A percentile compares a stretch with the other conserved stretches of the same genome.
phyloP scores from a whole-genome alignment of 352 stramenopile species.

The Thalassiosira hispida region DNA sequence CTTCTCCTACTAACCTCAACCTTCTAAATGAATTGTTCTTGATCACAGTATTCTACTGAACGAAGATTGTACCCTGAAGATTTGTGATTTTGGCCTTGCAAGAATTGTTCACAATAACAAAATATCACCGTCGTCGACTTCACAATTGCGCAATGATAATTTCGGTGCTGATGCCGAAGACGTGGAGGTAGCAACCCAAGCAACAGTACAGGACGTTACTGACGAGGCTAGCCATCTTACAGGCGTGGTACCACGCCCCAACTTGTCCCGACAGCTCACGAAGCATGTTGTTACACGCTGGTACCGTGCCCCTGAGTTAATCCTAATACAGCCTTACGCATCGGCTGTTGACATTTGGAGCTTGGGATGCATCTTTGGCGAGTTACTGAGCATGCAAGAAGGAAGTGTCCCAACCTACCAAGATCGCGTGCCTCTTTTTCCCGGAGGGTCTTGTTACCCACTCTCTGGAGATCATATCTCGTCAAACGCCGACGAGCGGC shows the following conservation, averaged over 20 bases:
- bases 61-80: constrained; percentile 93
- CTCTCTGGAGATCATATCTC: constrained; percentile 79
- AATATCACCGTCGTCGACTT: constrained; percentile 40
- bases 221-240: constrained; percentile 21
- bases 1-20: constrained; percentile 18
- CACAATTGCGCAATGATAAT: constrained; percentile 12
- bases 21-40: too few species aligned
- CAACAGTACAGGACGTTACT: constrained; percentile 26
- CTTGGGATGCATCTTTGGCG: constrained; percentile 95
- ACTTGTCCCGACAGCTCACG: constrained; percentile 91
- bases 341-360: constrained; percentile 86
- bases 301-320: constrained; percentile 96
- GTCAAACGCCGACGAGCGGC: constrained; percentile 61
- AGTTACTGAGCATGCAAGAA: constrained; percentile 96
- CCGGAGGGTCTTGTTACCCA: constrained; percentile 90
- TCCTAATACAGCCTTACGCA: constrained; percentile 90
- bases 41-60: constrained; percentile 94
- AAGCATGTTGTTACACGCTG: constrained; percentile 98
- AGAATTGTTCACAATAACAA: constrained; percentile 84
- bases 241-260: constrained; percentile 14
- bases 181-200: constrained; percentile 1
- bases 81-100: constrained; percentile 95
- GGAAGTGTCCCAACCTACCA: constrained; percentile 93
- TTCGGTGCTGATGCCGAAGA: constrained; percentile 12
- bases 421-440: constrained; percentile 93